These are phyloP conservation scores for Zygosaccharomyces rouxii DNA, from an alignment of 805 yeast species.

Conservation along the genomic window DNA sequence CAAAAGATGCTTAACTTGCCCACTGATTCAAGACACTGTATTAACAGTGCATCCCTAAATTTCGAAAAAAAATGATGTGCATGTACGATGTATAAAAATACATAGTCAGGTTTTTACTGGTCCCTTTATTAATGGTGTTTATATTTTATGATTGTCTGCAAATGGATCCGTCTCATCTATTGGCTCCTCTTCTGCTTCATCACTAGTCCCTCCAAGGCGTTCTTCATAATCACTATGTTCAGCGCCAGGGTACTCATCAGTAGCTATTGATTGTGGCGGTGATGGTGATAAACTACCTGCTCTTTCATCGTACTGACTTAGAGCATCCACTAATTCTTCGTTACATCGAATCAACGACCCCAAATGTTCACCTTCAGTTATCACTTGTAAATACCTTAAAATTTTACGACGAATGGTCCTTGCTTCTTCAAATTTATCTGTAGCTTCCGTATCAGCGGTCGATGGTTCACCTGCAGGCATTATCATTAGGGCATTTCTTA, in stretches of 20 bases:
- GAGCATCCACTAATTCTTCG: conserved; percentile 76
- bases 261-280: conserved; percentile 29
- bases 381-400: conserved; percentile 74
- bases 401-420: conserved; percentile 72
- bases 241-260: conserved; percentile 43
- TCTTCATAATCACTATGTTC: conserved; percentile 38
- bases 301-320: conserved; percentile 62
- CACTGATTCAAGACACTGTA: conserved; percentile 88
- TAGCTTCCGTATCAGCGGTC: conserved; percentile 56
- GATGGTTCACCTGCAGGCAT: conserved; percentile 49
- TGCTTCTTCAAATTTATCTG: conserved; percentile 68
- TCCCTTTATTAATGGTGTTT: neutral
- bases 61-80: conserved; percentile 37
- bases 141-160: conserved; percentile 44
- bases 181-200: conserved; percentile 16
- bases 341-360: conserved; percentile 88
- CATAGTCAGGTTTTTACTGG: conserved; percentile 1
- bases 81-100: neutral
- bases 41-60: conserved; percentile 76
- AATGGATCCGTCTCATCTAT: conserved; percentile 40
- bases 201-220: conserved; percentile 29
- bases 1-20: conserved; percentile 41
- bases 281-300: conserved; percentile 2
- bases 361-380: conserved; percentile 77
- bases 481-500: conserved; percentile 54